A percentile compares a stretch with the other conserved stretches of the same genome.
phyloP scores from a whole-genome alignment of 352 stramenopile species.

The Phytophthora aleatoria region DNA sequence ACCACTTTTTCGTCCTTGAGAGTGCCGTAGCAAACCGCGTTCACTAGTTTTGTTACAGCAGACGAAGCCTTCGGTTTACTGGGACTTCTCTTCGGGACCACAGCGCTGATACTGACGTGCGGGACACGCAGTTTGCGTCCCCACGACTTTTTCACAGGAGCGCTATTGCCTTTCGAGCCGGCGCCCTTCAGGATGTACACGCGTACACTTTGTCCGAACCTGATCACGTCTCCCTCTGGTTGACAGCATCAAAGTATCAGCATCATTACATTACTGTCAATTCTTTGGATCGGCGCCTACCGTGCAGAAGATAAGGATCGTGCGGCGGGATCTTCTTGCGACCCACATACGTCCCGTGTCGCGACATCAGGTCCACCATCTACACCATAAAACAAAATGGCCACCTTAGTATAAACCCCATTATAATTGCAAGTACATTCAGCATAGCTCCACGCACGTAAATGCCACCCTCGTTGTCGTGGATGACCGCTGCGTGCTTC shows the following conservation, averaged over 20 bases:
- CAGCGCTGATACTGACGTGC: constrained; percentile 69
- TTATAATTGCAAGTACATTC: background rate
- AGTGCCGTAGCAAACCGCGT: constrained; percentile 81
- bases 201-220: constrained; percentile 88
- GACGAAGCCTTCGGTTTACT: constrained; percentile 59
- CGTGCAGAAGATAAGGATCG: constrained; percentile 81
- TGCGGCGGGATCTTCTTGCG: constrained; percentile 87
- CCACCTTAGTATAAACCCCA: background rate
- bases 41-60: constrained; percentile 77
- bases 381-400: constrained; percentile 29
- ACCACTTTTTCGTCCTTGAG: constrained; percentile 77
- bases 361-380: constrained; percentile 90
- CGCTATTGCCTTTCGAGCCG: constrained; percentile 61
- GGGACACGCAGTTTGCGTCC: constrained; percentile 75
- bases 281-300: constrained; percentile 26
- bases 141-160: constrained; percentile 84
- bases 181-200: constrained; percentile 85
- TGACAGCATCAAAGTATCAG: constrained; percentile 1
- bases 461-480: constrained; percentile 79
- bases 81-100: constrained; percentile 70
- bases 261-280: constrained; percentile 2
- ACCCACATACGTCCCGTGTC: constrained; percentile 84
- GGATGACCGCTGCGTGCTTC: constrained; percentile 88
- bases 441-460: constrained; percentile 56
- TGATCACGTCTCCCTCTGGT: constrained; percentile 82